phyloP scores from a whole-genome alignment of 2,329 filamentous ascomycete species.

The Kalmusia sp. region DNA sequence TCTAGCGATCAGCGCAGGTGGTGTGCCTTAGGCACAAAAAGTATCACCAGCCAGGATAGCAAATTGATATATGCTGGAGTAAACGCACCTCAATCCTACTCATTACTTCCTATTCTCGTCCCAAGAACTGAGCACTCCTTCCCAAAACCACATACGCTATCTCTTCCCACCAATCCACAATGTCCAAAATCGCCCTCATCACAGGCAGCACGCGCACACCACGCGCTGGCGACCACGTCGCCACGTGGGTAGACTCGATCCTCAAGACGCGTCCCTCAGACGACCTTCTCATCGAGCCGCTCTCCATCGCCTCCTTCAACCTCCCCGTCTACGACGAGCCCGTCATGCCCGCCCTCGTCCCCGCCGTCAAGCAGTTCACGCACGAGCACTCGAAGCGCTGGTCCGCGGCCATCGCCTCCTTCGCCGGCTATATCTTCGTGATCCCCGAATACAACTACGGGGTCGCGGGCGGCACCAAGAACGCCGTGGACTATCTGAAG shows the following conservation, averaged over 20 bases:
- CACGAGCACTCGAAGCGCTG: conserved; percentile 55
- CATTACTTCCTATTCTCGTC: too few relatives aligned
- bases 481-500: conserved; percentile 67
- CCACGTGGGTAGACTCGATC: conserved; percentile 8
- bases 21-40: too few relatives aligned
- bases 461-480: conserved; percentile 63
- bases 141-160: not conserved
- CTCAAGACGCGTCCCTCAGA: conserved; percentile 13
- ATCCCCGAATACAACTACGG: conserved; percentile 66
- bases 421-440: conserved; percentile 59
- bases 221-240: conserved; percentile 8
- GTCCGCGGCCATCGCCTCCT: conserved; percentile 52
- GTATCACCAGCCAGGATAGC: too few relatives aligned
- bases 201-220: conserved; percentile 15
- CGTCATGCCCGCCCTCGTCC: conserved; percentile 49
- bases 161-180: conserved; percentile 24
- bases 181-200: conserved; percentile 17
- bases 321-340: conserved; percentile 58
- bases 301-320: conserved; percentile 42
- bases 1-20: too few relatives aligned
- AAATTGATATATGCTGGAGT: too few relatives aligned
- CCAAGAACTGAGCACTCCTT: too few relatives aligned
- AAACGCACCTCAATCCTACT: too few relatives aligned
- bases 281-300: conserved; percentile 10
- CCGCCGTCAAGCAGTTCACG: conserved; percentile 44